Base-by-base conservation (phyloP, 208 protist species). In the Trypanosoma rangeli region DNA sequence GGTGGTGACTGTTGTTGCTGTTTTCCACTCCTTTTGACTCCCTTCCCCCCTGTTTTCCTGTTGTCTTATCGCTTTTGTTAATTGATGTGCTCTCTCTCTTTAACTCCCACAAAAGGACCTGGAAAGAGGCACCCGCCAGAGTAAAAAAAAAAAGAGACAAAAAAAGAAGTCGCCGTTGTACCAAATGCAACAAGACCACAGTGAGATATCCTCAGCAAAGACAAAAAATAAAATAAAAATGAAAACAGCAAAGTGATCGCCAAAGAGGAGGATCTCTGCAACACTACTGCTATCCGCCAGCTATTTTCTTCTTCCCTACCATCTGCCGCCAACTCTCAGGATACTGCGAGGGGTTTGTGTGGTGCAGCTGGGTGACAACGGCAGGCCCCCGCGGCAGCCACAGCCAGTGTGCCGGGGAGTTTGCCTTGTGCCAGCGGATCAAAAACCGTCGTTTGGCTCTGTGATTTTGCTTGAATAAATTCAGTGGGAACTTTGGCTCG, bases 401-500 rank as follows among this genome's bases (percentile, higher is more conserved):
- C 69, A 94, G 71, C 92, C 92, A 97, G 53, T 94, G 78, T 35
- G 75, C 71, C 0, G 92, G 92, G 28, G 79, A 89, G 68, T 97
- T 97, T 15, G 92, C 92, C 78, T 97, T 97, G 73, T 97, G 92
- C 92, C 92, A 97, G 15, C 92, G 86, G 44, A 90, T 67, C 10
- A 94, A 71, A 70, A 97, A 97, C 55, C 89, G 81, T 31, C 66
- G 72, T 73, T 91, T 90, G 15, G 92, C 92, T 26, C 80, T 72
- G 72, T 97, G 92, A 70, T 94, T 94, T 63, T 95, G 87, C 72
- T 97, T 97, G 76, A 88, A 97, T 35, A 97, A 54, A 68, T 94
- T 94, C 37, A 90, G 76, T 46, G 92, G 92, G 39, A 97, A 97
- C 74, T 90, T 92, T 15, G 92, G 92, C 72, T 97, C 89, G 18